Conservation (phyloP, 495 filamentous ascomycete genomes). For the Penicillium daleae region DNA sequence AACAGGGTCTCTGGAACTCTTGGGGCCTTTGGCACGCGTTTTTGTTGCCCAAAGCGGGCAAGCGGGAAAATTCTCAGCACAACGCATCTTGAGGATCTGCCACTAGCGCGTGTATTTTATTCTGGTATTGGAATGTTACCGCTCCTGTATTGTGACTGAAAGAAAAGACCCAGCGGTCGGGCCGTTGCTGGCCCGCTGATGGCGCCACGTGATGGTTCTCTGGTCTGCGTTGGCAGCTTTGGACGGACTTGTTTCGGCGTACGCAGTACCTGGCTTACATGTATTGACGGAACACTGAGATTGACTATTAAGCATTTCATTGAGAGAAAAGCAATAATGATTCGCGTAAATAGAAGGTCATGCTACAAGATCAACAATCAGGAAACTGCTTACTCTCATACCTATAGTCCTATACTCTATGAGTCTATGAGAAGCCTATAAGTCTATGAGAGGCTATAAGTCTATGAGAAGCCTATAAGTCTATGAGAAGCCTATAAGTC, state of each 20-base stretch:
- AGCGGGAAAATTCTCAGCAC: constrained; percentile 24
- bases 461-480: too few relatives aligned
- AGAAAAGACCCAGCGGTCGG: constrained; percentile 1
- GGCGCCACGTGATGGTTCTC: constrained; percentile 38
- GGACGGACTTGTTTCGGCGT: not conserved
- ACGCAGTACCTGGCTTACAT: too few relatives aligned
- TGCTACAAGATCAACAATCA: too few relatives aligned
- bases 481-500: too few relatives aligned
- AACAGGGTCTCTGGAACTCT: constrained; percentile 28
- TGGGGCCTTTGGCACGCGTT: constrained; percentile 26
- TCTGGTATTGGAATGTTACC: not conserved
- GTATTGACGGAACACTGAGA: too few relatives aligned
- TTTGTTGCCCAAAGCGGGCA: constrained; percentile 31
- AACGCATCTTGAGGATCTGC: constrained; percentile 30
- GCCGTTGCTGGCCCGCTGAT: constrained; percentile 13
- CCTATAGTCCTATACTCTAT: not conserved
- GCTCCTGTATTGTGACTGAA: constrained; percentile 14
- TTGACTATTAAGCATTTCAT: not conserved
- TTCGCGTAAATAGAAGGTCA: not conserved
- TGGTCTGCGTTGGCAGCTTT: not conserved
- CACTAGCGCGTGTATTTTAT: constrained; percentile 37
- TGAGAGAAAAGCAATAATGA: not conserved
- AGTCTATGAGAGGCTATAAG: too few relatives aligned
- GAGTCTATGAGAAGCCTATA: too few relatives aligned
- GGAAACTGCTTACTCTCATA: not conserved